A percentile compares a stretch with the other conserved stretches of the same genome.
phyloP scores from a whole-genome alignment of 2,329 filamentous ascomycete species.

The Colletotrichum limetticola region DNA sequence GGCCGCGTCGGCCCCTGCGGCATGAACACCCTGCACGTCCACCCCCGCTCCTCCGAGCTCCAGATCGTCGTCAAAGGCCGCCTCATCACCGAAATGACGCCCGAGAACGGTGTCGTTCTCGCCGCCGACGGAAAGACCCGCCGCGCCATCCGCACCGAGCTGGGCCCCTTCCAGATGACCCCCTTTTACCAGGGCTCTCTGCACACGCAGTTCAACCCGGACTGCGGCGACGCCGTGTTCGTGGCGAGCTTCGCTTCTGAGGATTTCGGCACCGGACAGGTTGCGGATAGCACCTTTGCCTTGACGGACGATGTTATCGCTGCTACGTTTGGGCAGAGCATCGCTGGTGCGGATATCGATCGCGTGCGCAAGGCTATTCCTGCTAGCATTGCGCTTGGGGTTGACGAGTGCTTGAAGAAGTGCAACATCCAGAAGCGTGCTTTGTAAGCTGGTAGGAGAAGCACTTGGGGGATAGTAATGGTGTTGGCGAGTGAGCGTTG shows the following conservation, averaged over 20 bases:
- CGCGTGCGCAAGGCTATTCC: conserved; percentile 56
- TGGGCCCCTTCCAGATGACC: conserved; percentile 59
- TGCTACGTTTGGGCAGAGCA: conserved; percentile 57
- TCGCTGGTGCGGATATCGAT: conserved; percentile 58
- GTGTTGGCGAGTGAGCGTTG: too few relatives aligned
- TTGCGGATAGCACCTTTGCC: conserved; percentile 61
- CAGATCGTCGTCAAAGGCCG: conserved; percentile 61
- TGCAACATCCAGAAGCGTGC: conserved; percentile 50
- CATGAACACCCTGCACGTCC: conserved; percentile 67
- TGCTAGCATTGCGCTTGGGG: conserved; percentile 59
- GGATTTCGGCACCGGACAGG: conserved; percentile 63
- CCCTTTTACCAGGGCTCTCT: conserved; percentile 65
- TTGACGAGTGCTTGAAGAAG: conserved; percentile 60
- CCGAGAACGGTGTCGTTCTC: conserved; percentile 60
- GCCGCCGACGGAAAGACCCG: conserved; percentile 46
- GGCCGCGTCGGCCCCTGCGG: conserved; percentile 63
- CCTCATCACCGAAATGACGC: conserved; percentile 62
- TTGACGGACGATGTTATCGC: conserved; percentile 56
- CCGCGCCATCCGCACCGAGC: conserved; percentile 45
- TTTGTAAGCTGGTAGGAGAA: neutral
- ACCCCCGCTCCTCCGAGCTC: conserved; percentile 64
- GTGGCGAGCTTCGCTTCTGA: conserved; percentile 61
- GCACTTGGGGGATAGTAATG: too few relatives aligned
- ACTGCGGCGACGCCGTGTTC: conserved; percentile 61
- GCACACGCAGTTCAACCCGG: conserved; percentile 67